These are phyloP conservation scores for Neurospora sp. DNA, from an alignment of 495 filamentous ascomycete genomes.

Conservation along the genomic window DNA sequence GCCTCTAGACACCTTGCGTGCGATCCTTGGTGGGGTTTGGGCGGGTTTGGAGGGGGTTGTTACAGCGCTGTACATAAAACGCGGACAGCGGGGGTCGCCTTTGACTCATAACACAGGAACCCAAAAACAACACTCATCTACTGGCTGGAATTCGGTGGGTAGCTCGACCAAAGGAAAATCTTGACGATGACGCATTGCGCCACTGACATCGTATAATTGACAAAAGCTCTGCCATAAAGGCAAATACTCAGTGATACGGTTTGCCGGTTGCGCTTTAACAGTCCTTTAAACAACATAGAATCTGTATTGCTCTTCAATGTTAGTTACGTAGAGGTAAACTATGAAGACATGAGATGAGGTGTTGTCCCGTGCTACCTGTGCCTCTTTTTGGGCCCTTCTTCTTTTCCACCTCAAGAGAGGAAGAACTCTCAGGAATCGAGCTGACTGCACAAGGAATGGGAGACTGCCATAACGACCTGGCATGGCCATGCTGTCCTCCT, in stretches of 20 bases:
- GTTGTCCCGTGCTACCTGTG: neutral
- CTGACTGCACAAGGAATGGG: neutral
- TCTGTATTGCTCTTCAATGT: neutral
- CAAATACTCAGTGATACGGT: neutral
- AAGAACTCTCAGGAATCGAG: neutral
- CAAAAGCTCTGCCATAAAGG: neutral
- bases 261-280: neutral
- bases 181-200: neutral
- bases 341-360: neutral
- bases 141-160: neutral
- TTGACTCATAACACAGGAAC: neutral
- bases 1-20: neutral
- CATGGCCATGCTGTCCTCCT: neutral
- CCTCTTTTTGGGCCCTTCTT: neutral
- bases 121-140: neutral
- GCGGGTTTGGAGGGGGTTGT: neutral
- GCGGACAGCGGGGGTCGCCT: neutral
- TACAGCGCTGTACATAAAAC: neutral
- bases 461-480: neutral
- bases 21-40: neutral
- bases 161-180: neutral
- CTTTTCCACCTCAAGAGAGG: neutral
- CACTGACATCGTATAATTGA: neutral
- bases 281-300: neutral
- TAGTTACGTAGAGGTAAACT: neutral